Percentiles rank a stretch among this genome's conserved stretches.
These are phyloP conservation scores for Neocallimastix lanati DNA, from an alignment of 192 early-diverging fungal genomes.

Conservation along the genomic window DNA sequence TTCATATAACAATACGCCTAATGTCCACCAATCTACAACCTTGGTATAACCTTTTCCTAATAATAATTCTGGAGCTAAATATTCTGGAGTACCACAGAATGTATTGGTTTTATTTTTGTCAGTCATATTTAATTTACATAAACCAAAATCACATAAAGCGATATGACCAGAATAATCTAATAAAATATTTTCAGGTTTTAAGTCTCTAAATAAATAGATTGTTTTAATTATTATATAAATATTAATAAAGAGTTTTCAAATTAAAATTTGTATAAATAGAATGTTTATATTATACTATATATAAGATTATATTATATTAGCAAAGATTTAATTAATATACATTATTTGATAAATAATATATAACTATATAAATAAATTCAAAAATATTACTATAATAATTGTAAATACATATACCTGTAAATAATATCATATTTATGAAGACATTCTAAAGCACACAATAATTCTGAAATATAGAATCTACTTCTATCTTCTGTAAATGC, in stretches of 20 bases:
- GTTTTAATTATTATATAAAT: not conserved
- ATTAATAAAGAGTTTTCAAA: too few relatives aligned
- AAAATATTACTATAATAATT: too few relatives aligned
- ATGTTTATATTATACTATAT: too few relatives aligned
- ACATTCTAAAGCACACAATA: constrained; percentile 77
- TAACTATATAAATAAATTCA: too few relatives aligned
- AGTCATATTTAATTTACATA: constrained; percentile 86
- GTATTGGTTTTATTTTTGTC: constrained; percentile 84
- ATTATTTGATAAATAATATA: too few relatives aligned
- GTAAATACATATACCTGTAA: constrained; percentile 33
- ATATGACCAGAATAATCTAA: constrained; percentile 89
- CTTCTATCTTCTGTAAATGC: constrained; percentile 4
- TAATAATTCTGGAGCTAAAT: constrained; percentile 39
- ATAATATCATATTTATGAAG: constrained; percentile 82
- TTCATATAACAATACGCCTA: constrained; percentile 76
- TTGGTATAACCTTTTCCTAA: constrained; percentile 59
- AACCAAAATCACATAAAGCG: constrained; percentile 81
- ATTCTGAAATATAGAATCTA: constrained; percentile 68
- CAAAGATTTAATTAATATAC: too few relatives aligned
- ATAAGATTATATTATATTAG: too few relatives aligned
- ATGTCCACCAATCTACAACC: constrained; percentile 94
- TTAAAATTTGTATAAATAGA: too few relatives aligned
- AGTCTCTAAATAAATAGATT: constrained; percentile 36
- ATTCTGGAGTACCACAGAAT: constrained; percentile 98
- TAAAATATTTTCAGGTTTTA: constrained; percentile 91